These are phyloP conservation scores for Lentinula detonsa DNA, from an alignment of 768 basidiomycete genomes.

Conservation along the genomic window DNA sequence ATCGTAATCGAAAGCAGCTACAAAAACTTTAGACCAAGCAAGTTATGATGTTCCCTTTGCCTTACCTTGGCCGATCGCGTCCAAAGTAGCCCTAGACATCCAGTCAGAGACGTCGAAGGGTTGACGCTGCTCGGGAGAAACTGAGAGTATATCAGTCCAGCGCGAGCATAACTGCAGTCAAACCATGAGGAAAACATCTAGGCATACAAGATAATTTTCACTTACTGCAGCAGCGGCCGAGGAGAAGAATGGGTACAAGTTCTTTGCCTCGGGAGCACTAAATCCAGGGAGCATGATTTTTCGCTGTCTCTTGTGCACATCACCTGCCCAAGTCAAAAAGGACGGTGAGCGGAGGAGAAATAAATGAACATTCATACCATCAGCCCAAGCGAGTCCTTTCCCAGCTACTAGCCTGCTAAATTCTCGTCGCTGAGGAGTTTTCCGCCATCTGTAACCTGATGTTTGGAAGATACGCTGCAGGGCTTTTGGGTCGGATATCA, in stretches of 20 bases:
- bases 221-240: slow-evolving; percentile 19
- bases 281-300: slow-evolving; percentile 31
- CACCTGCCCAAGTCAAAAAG: slow-evolving; percentile 14
- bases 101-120: slow-evolving; percentile 21
- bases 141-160: slow-evolving; percentile 21
- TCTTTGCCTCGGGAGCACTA: slow-evolving; percentile 18
- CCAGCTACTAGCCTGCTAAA: slow-evolving; percentile 18
- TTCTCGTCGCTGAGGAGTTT: slow-evolving; percentile 14
- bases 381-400: slow-evolving; percentile 21
- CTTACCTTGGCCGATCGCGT: slow-evolving; percentile 31
- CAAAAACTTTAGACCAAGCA: not conserved
- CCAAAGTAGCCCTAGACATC: slow-evolving; percentile 27
- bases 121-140: slow-evolving; percentile 3
- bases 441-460: slow-evolving; percentile 23
- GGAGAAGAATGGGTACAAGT: slow-evolving; percentile 22
- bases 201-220: too few species aligned
- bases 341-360: not conserved
- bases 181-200: not conserved
- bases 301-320: slow-evolving; percentile 21
- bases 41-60: slow-evolving; percentile 22
- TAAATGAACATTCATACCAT: slow-evolving; percentile 13
- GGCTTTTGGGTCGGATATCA: slow-evolving; percentile 26
- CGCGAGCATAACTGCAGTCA: slow-evolving; percentile 16
- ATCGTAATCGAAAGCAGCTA: slow-evolving; percentile 31
- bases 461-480: slow-evolving; percentile 25